Base-by-base conservation (phyloP, 352 stramenopile genomes). In the Globisporangium alternatum region DNA sequence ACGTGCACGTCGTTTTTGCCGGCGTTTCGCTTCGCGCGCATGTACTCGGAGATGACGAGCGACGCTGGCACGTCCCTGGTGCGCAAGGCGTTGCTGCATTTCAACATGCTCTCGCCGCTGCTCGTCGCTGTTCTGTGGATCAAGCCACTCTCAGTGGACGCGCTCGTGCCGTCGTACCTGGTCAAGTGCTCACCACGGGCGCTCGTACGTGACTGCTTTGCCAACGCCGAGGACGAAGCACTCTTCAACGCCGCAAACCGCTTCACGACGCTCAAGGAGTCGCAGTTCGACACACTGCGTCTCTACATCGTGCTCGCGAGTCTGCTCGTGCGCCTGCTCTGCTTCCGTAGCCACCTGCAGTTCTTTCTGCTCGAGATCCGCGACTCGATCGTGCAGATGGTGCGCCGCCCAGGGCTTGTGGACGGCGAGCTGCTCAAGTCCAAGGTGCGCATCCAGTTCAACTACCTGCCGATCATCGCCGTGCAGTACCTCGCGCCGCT, bases 391-490 rank as follows among this genome's bases (percentile, higher is more conserved):
- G 76, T 83, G 5, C 62, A 75, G 43, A 60, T 89, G 52, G 81
- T 91, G 12, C 74, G 72, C 17, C 76, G 77, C 9, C 71, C 72
- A 0, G 85, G 85, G 5, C 66, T 63, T 2, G 78, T 93, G 13
- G 78, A 90, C 53, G 83, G 82, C 1, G 67, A 73, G 25, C 57
- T 89, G 37, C 64, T 93, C 49, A 72, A 91, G 66, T 84, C 68
- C 61, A 89, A 90, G 54, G 78, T 91, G 25, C 78, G 83, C 54
- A 71, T 93, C 48, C 85, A 91, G 70, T 91, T 93, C 71, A 90
- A 90, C 72, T 93, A 91, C 64, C 65, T 86, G 12, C 85, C 85
- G 19, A 84, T 93, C 62, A 84, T 93, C 58, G 79, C 82, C 5
- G 67, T 93, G 41, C 85, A 93, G 69, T 93, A 90, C 68, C 65